These are phyloP conservation scores for Lactifluus piperatus DNA, from an alignment of 768 basidiomycete species.

Conservation along the genomic window DNA sequence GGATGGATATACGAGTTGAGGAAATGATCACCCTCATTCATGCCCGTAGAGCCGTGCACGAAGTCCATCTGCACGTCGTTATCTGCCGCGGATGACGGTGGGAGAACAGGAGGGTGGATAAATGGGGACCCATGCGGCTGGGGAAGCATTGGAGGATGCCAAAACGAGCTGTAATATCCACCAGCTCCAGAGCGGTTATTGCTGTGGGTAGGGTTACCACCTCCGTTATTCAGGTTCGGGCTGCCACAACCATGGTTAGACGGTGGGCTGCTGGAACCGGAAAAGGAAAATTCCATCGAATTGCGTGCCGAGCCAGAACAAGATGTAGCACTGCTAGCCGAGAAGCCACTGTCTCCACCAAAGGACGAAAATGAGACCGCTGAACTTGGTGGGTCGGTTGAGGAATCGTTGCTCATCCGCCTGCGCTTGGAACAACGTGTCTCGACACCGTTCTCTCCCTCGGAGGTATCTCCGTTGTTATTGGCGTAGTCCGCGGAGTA, in stretches of 20 bases:
- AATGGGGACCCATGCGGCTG: slow-evolving; percentile 42
- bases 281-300: slow-evolving; percentile 60
- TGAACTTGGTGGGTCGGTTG: slow-evolving; percentile 46
- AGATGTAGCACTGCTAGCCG: slow-evolving; percentile 37
- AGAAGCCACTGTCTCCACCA: slow-evolving; percentile 32
- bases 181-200: slow-evolving; percentile 16
- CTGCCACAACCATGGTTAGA: slow-evolving; percentile 28
- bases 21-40: slow-evolving; percentile 51
- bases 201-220: neutral
- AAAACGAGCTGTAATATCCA: slow-evolving; percentile 49
- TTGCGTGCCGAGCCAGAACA: slow-evolving; percentile 50
- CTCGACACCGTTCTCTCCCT: slow-evolving; percentile 29
- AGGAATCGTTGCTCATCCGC: slow-evolving; percentile 54
- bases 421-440: slow-evolving; percentile 54
- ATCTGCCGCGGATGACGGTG: slow-evolving; percentile 20
- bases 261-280: slow-evolving; percentile 35
- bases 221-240: neutral
- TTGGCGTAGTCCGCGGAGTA: slow-evolving; percentile 49
- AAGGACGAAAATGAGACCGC: slow-evolving; percentile 52
- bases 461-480: slow-evolving; percentile 37
- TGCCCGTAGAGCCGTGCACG: slow-evolving; percentile 55
- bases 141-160: slow-evolving; percentile 72
- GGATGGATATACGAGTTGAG: slow-evolving; percentile 47
- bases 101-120: slow-evolving; percentile 66
- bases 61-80: slow-evolving; percentile 69